Evolutionary conservation across 441 rosid genomes (phyloP), one percentile per base, ranked within the genome.

Genomic region (Croton setiger): DNA sequence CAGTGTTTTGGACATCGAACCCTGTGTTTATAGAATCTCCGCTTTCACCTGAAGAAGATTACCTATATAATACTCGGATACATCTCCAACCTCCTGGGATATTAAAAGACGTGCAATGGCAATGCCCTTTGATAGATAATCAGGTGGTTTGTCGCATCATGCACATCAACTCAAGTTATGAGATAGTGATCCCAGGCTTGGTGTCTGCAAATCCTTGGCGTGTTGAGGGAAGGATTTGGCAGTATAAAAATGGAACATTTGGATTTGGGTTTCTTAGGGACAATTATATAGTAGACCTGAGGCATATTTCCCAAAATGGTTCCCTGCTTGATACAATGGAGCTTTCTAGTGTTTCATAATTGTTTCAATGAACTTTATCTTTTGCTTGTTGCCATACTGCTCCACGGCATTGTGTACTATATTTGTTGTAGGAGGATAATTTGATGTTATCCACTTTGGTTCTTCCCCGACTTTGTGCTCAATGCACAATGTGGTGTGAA

Each of bases 151-250:
- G 88, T 60, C 87, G 77, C 73, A 76, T 87, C 61, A 77, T 85
- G 77, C 70, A 71, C 80, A 83, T 84, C 55, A 86, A 82, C 76
- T 91, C 91, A 44, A 84, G 90, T 67, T 85, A 77, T 53, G 88
- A 85, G 52, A 47, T 87, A 53, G 79, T 81, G 2, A 76, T 81
- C 69, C 89, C 83, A 45, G 83, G 79, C 54, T 48, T 77, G 74
- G 77, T 57, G 60, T 63, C 80, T 5, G 75, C 74, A 15, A 64
- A 80, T 80, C 78, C 84, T 54, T 75, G 75, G 78, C 72, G 66
- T 49, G 87, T 80, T 17, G 86, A 88, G 66, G 98, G 98, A 51
- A 87, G 97, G 83, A 87, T 94, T 21, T 92, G 99, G 99, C 83
- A 81, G 76, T 88, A 92, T 67, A 76, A 59, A 67, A 77, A 90